phyloP scores from a whole-genome alignment of 257 asterid species.

The Nicotiana noctiflora region DNA sequence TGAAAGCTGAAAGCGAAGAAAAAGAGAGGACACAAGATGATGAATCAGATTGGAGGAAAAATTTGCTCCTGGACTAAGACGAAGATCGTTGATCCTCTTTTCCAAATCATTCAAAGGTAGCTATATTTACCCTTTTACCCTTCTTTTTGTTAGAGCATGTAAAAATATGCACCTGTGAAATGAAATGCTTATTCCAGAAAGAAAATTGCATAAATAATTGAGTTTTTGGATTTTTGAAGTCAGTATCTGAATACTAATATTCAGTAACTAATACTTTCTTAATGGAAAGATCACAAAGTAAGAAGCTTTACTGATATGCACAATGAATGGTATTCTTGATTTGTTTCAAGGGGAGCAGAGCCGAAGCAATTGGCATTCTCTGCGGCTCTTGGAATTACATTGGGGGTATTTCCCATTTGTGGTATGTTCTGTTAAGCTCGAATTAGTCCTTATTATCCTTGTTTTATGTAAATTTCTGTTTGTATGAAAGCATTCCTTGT shows the following conservation, averaged over 20 bases:
- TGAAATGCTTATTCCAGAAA: background rate
- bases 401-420: slow-evolving; percentile 84
- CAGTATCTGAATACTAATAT: background rate
- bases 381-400: slow-evolving; percentile 69
- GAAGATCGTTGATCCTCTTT: slow-evolving; percentile 69
- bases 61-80: slow-evolving; percentile 50
- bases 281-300: background rate
- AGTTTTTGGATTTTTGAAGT: background rate
- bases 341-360: slow-evolving; percentile 68
- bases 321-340: background rate
- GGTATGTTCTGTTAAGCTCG: slow-evolving; percentile 34
- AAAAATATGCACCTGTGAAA: background rate
- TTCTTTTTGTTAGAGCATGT: background rate
- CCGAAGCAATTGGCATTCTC: slow-evolving; percentile 90
- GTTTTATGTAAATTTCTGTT: background rate
- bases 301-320: background rate
- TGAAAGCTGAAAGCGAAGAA: background rate
- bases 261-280: background rate
- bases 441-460: background rate
- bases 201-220: background rate
- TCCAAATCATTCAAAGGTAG: slow-evolving; percentile 71
- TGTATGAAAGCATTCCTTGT: background rate
- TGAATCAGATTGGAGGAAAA: slow-evolving; percentile 34
- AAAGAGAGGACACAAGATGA: slow-evolving; percentile 5
- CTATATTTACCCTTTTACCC: background rate